Base-by-base conservation (phyloP, 169 alveolate species). In the Cryptosporidium bovis region DNA sequence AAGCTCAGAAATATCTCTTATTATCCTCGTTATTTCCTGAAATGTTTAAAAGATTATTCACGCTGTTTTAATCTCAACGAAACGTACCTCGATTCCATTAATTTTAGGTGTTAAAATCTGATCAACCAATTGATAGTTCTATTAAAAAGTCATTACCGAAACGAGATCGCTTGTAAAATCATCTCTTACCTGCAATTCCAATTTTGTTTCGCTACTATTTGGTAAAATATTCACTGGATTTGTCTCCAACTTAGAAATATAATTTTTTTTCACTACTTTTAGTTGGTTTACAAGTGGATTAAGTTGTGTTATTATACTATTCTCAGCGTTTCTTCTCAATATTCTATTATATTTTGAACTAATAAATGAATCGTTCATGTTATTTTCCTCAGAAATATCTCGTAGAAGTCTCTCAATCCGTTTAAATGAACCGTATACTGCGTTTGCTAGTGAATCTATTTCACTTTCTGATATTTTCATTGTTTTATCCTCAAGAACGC, bases 1-100 rank as follows among this genome's bases (percentile, higher is more conserved):
- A 64, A 93, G 91, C 53, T 91, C 93, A n/a, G 82, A 67, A 33
- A 93, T 92, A 12, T 93, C 91, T 64, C 90, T 82, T 31, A 94
- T 91, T 7, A 93, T 92, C 71, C 91, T 91, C 67, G 71, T 64
- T 84, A 64, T 92, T 93, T 82, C 96, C 84, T 65, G 64, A 77
- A 40, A 50, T 53, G 24, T 8, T 62, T 66, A 91, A 68, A n/a
- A 46, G 83, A 82, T 90, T 40, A 40, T 8, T 40, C 4, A 40
- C 10, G 4, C 48, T 66, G 64, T 90, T 82, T 69, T 53, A 83
- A 60, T 85, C 34, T 4, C 77, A 71, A 18, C 82, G 82, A 53
- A 53, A 34, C 83, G 13, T 55, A 69, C 83, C n/a, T 69, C 67
- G 1, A 53, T 31, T 27, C 51, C 44, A 13, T 29, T 16, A 1